These are phyloP conservation scores for Aegle marmelos DNA, from an alignment of 345 rosid species.

Conservation along the genomic window DNA sequence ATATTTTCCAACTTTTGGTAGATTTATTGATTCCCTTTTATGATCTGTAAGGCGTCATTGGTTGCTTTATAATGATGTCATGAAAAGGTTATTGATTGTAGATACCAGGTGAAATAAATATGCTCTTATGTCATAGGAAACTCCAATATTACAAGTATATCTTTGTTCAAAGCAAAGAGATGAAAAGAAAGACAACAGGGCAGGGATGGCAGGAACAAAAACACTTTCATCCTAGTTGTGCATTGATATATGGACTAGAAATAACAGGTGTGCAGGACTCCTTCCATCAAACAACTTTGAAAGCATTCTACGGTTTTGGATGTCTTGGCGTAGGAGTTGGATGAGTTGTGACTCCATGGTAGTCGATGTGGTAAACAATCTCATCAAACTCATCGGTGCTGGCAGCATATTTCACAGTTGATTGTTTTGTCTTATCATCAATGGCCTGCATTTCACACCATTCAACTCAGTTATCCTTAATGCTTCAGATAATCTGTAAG, in stretches of 20 bases:
- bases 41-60: too few relatives aligned
- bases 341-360: constrained; percentile 60
- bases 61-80: too few relatives aligned
- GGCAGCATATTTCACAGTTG: constrained; percentile 2
- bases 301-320: constrained; percentile 37
- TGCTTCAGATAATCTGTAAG: background rate
- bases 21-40: background rate
- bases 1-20: background rate
- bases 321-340: constrained; percentile 60
- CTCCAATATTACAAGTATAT: background rate
- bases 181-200: background rate
- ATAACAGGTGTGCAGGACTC: background rate
- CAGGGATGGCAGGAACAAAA: background rate
- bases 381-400: constrained; percentile 17
- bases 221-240: background rate
- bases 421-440: constrained; percentile 15
- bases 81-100: too few relatives aligned
- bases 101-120: background rate
- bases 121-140: background rate
- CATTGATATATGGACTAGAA: background rate
- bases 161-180: background rate
- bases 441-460: constrained; percentile 27
- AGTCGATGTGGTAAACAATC: constrained; percentile 43
- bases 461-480: background rate
- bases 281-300: background rate